These are phyloP conservation scores for Platismatia glauca DNA, from an alignment of 495 filamentous ascomycete species.

Conservation along the genomic window DNA sequence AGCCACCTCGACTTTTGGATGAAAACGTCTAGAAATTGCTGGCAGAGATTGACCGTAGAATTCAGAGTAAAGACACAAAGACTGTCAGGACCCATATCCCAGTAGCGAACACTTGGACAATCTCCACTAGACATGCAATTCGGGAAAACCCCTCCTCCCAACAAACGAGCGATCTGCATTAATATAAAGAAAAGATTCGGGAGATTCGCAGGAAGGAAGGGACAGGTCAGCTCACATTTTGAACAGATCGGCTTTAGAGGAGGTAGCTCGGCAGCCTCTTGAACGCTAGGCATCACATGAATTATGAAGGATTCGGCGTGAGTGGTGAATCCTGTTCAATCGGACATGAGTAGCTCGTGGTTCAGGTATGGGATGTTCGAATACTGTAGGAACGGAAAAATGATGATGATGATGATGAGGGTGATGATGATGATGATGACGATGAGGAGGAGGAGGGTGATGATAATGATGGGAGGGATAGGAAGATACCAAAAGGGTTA, in stretches of 20 bases:
- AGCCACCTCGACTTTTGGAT: neutral
- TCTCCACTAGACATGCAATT: neutral
- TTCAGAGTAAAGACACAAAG: neutral
- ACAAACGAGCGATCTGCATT: too few relatives aligned
- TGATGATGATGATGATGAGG: too few relatives aligned
- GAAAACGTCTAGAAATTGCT: neutral
- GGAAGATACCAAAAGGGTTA: too few relatives aligned
- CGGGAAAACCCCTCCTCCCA: too few relatives aligned
- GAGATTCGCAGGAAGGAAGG: neutral
- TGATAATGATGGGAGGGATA: too few relatives aligned
- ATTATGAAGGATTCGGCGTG: too few relatives aligned
- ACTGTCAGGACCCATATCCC: neutral
- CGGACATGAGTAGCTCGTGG: too few relatives aligned
- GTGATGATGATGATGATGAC: too few relatives aligned
- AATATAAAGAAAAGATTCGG: neutral
- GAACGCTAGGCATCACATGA: slow-evolving; percentile 9
- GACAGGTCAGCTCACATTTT: slow-evolving; percentile 9
- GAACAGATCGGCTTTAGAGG: slow-evolving; percentile 8
- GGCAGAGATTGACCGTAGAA: neutral
- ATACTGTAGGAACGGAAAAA: too few relatives aligned
- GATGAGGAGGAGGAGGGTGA: too few relatives aligned
- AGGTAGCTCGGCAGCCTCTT: slow-evolving; percentile 10
- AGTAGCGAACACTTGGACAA: neutral
- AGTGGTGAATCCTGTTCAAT: too few relatives aligned
- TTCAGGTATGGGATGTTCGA: too few relatives aligned